Evolutionary conservation across 2,329 filamentous ascomycete genomes (phyloP).

Genomic region (Penicillium sp.): DNA sequence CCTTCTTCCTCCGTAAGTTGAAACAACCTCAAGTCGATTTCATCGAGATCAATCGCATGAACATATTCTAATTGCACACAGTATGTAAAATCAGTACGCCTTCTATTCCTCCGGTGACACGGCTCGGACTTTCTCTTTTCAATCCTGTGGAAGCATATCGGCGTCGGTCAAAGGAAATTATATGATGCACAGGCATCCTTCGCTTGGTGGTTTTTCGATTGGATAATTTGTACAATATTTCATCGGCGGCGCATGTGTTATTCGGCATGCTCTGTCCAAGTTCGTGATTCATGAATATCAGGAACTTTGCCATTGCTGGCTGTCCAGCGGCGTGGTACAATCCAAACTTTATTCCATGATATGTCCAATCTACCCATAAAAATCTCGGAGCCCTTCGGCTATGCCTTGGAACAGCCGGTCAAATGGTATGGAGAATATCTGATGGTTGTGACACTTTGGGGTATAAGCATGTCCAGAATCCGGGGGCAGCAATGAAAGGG

Average conservation of each 20-base stretch:
- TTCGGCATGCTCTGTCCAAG: slow-evolving; percentile 6
- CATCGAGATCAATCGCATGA: neutral
- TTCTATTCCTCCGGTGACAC: slow-evolving; percentile 9
- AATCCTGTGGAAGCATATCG: slow-evolving; percentile 18
- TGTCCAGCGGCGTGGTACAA: slow-evolving; percentile 5
- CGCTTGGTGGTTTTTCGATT: slow-evolving; percentile 14
- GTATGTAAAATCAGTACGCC: slow-evolving; percentile 17
- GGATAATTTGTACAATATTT: slow-evolving; percentile 27
- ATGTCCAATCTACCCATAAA: neutral
- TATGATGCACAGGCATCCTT: slow-evolving; percentile 13
- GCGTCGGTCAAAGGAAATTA: slow-evolving; percentile 17
- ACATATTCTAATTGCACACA: slow-evolving; percentile 7
- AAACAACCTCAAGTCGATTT: slow-evolving; percentile 22
- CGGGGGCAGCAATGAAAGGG: too few relatives aligned
- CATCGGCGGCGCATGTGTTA: slow-evolving; percentile 12
- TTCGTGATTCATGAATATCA: slow-evolving; percentile 24
- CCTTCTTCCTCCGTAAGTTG: slow-evolving; percentile 60
- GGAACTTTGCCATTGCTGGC: slow-evolving; percentile 18
- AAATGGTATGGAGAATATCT: too few relatives aligned
- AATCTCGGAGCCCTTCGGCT: neutral
- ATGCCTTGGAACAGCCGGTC: neutral
- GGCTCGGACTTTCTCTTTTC: slow-evolving; percentile 13
- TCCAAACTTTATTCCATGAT: neutral
- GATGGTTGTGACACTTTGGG: too few relatives aligned
- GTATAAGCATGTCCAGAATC: too few relatives aligned